Evolutionary conservation across 805 yeast species (phyloP).

Genomic region (Wickerhamomyces canadensis): DNA sequence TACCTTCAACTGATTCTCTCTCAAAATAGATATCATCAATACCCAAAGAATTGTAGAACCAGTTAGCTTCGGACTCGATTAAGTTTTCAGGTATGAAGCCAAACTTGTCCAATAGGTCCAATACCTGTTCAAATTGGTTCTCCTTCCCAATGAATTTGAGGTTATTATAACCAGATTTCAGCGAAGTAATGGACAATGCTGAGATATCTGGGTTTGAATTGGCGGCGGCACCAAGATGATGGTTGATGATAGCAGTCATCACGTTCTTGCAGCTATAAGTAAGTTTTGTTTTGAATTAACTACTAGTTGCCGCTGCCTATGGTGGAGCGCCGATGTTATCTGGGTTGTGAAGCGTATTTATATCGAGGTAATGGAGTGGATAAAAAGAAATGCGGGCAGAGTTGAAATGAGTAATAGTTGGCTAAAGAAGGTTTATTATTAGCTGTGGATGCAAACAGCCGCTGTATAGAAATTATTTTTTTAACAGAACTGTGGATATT

Average conservation of each 20-base stretch:
- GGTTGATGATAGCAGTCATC: slow-evolving; percentile 1
- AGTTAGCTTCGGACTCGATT: slow-evolving; percentile 78
- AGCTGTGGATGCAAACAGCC: no score
- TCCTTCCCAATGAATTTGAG: slow-evolving; percentile 76
- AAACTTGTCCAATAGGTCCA: slow-evolving; percentile 71
- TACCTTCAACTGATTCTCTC: slow-evolving; percentile 71
- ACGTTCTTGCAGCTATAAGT: no score
- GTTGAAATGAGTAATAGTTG: no score
- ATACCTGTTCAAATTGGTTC: slow-evolving; percentile 73
- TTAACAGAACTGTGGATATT: no score
- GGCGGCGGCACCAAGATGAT: slow-evolving; percentile 1
- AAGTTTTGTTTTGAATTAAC: neutral
- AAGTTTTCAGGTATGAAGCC: slow-evolving; percentile 88
- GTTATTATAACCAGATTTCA: slow-evolving; percentile 61
- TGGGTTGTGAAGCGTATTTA: no score
- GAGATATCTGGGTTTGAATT: slow-evolving; percentile 30
- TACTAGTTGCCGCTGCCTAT: no score
- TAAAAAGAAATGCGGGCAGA: no score
- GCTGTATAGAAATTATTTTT: no score
- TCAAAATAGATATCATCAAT: slow-evolving; percentile 92
- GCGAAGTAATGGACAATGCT: slow-evolving; percentile 35
- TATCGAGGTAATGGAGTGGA: no score
- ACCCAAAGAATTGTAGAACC: slow-evolving; percentile 86
- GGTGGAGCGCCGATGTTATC: no score
- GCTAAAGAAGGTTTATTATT: no score